Base-by-base conservation (phyloP, 2,329 filamentous ascomycete genomes). In the Penicillium sumatraense region DNA sequence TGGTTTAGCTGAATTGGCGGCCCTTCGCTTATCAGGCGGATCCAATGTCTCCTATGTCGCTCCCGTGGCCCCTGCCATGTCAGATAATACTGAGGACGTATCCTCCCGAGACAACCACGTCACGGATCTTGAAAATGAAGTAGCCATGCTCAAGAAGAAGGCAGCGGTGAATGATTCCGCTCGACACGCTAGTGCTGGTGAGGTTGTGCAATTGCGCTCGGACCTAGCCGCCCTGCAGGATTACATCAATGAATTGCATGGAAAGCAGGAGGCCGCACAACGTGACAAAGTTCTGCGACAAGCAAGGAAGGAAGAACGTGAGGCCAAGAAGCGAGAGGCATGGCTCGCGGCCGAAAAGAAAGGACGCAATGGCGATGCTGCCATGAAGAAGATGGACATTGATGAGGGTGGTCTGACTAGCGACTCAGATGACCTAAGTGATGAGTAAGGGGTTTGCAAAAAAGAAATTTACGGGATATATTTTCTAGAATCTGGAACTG, bases 271-370 rank as follows among this genome's bases (percentile, higher is more conserved):
- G 41, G 66, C 65, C 23, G 64, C 70, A 27, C 67, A 71, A 29
- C 60, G 62, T 35, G 65, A 69, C 45, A 72, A 69, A 56, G 54
- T 74, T 27, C 60, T 63, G 40, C 71, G 68, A 7, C 72, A 72
- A 59, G 69, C 68, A 29, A 70, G 69, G 50, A 76, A 72, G 54
- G 74, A 78, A 50, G 72, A 74, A 26, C 68, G 72, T n/a, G 75
- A 72, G 29, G 56, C 65, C n/a, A 71, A 72, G 51, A 72, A 69
- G 50, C 68, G 76, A 53, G 68, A 78, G 61, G 74, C 74, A 20
- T 80, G 76, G 71, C 75, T 79, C 59, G 71, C 74, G 20, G 76
- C 75, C 3, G 76, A 78, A 57, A 79, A 74, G 57, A 73, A 71
- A 53, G 76, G 76, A 23, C 66, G 66, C 53, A 77, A 76, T 60